Evolutionary conservation across 2,329 filamentous ascomycete species (phyloP).

Genomic region (Periconia digitata): DNA sequence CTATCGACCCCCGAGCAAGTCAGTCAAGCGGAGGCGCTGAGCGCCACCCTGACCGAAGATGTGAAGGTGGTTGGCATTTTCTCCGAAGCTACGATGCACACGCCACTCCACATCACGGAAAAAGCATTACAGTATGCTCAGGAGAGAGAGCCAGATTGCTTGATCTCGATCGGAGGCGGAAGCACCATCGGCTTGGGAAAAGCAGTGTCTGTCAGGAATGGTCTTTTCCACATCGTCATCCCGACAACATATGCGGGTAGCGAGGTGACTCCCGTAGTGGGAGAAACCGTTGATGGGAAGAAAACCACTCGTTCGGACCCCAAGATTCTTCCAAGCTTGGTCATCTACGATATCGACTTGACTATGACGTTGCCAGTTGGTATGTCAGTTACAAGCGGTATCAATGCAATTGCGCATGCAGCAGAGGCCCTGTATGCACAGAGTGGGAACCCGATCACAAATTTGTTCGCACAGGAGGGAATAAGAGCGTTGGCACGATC

Average conservation of each 20-base stretch:
- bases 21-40: constrained; percentile 49
- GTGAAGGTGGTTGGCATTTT: constrained; percentile 53
- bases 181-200: constrained; percentile 60
- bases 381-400: constrained; percentile 60
- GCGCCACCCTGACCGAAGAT: constrained; percentile 48
- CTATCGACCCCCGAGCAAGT: constrained; percentile 60
- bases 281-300: constrained; percentile 60
- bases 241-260: constrained; percentile 42
- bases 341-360: constrained; percentile 66
- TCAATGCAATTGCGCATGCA: constrained; percentile 68
- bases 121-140: constrained; percentile 48
- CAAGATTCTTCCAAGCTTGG: constrained; percentile 61
- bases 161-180: constrained; percentile 64
- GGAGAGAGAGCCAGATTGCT: constrained; percentile 52
- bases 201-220: constrained; percentile 35
- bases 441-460: constrained; percentile 63
- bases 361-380: constrained; percentile 59
- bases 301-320: constrained; percentile 62
- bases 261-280: constrained; percentile 68
- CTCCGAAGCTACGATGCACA: constrained; percentile 64
- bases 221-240: constrained; percentile 35
- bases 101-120: constrained; percentile 59
- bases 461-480: constrained; percentile 60
- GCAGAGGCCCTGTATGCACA: constrained; percentile 65
- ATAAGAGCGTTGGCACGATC: constrained; percentile 55